Evolutionary conservation across 2,329 filamentous ascomycete genomes (phyloP), one percentile per base, ranked within the genome.

Genomic region (Gliomastix tumulicola): DNA sequence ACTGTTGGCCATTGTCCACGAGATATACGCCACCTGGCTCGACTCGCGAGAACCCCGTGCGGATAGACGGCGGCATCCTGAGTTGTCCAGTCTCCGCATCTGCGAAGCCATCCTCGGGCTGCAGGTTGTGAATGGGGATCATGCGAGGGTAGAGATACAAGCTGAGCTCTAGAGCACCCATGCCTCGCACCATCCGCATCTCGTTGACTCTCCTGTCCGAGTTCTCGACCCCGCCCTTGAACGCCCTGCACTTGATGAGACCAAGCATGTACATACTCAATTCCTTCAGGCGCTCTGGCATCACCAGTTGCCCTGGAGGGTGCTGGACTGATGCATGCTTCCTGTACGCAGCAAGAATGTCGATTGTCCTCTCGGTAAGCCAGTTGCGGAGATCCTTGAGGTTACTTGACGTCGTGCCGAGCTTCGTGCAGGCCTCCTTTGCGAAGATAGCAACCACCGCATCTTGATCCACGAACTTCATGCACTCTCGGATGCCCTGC

Each of bases 401-500:
- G 6, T 77, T 70, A 68, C 59, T 80, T 62, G 69, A 94, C 63
- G 57, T 74, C 10, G 70, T 71, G 6, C 81, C 70, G 48, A 95
- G 81, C 57, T 88, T 88, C n/a, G 85, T 82, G 28, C 88, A 85
- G 27, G 89, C 88, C 59, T 98, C 90, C 66, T 97, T 97, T 32
- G 90, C 88, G 40, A 98, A 78, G 39, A 97, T 77, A 25, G 79
- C 77, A 40, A 90, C 76, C 18, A 98, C 87, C 7, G 92, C 89
- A 59, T 98, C 92, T 57, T 98, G 90, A 54, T 98, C 92, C 28
- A 97, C 82, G 55, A 88, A 92, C 53, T 89, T 92, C 78, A 97
- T 87, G 50, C 74, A 76, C 42, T 95, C 88, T 43, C 85, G 77
- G 11, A 87, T 81, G 38, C 79, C 82, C 40, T 60, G 57, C 38